Conservation (phyloP, 2,329 filamentous ascomycete genomes). For the Pseudogymnoascus sp. region DNA sequence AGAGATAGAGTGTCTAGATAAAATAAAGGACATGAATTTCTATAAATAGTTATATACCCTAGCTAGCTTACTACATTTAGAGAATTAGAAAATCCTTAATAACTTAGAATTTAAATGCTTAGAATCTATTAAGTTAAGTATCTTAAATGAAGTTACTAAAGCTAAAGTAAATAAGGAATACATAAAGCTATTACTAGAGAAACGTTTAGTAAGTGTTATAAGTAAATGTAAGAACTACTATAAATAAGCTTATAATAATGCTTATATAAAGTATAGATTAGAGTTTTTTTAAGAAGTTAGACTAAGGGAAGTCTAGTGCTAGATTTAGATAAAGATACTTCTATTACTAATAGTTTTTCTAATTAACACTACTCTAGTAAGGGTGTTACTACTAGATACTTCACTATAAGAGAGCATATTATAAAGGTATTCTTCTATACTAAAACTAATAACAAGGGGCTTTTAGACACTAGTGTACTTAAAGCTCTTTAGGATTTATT, state of each 20-base stretch:
- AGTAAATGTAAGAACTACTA: slow-evolving; percentile 5
- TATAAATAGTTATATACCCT: not conserved
- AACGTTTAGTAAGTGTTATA: not conserved
- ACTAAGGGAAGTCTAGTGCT: not conserved
- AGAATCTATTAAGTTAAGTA: not conserved
- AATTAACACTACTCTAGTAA: not conserved
- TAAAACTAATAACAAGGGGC: not conserved
- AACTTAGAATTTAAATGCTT: not conserved
- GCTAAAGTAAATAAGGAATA: not conserved
- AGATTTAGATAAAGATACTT: not conserved
- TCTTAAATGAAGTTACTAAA: not conserved
- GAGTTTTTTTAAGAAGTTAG: slow-evolving; percentile 1
- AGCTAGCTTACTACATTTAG: not conserved
- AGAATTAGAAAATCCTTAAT: not conserved
- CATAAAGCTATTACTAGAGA: not conserved
- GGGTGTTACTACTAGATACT: not conserved
- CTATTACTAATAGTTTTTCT: slow-evolving; percentile 1
- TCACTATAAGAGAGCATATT: slow-evolving; percentile 1
- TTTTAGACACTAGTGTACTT: not conserved
- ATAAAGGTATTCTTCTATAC: not conserved
- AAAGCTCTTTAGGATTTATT: not conserved
- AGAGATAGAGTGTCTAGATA: not conserved
- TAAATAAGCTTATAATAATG: not conserved
- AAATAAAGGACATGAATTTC: not conserved
- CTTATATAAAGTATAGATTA: not conserved